Percentiles rank a stretch among this genome's conserved stretches.
These are phyloP conservation scores for Phanerochaete carnosa DNA, from an alignment of 768 basidiomycete genomes.

Conservation along the genomic window DNA sequence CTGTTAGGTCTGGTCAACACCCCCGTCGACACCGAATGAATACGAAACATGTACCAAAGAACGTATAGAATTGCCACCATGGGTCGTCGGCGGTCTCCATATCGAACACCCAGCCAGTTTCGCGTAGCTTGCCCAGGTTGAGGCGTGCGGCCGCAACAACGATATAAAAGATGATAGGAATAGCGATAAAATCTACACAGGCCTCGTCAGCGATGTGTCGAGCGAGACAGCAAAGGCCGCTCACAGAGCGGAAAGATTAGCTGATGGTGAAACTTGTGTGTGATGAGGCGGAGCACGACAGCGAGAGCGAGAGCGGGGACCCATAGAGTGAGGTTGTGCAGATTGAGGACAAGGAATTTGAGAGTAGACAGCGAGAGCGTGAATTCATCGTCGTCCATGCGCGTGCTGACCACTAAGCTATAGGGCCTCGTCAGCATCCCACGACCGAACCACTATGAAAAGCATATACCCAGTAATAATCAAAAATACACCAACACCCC, in stretches of 20 bases:
- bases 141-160: constrained; percentile 62
- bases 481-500: constrained; percentile 94
- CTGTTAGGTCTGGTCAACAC: constrained; percentile 31
- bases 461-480: constrained; percentile 75
- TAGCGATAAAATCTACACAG: constrained; percentile 66
- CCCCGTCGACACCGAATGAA: neutral
- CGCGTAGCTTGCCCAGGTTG: constrained; percentile 57
- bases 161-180: constrained; percentile 83
- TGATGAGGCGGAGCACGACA: constrained; percentile 74
- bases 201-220: neutral
- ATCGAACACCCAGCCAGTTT: constrained; percentile 85
- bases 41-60: constrained; percentile 55
- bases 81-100: constrained; percentile 42
- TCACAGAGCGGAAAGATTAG: constrained; percentile 85
- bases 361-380: constrained; percentile 62
- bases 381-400: constrained; percentile 77
- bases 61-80: constrained; percentile 88
- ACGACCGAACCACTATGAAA: neutral
- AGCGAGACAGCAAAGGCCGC: constrained; percentile 14
- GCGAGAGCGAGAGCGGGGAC: constrained; percentile 74
- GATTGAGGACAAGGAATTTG: constrained; percentile 61
- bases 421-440: neutral
- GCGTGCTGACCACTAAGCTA: constrained; percentile 81
- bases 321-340: constrained; percentile 73
- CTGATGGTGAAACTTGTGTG: constrained; percentile 78